These are phyloP conservation scores for Nidularia pulvinata DNA, from an alignment of 768 basidiomycete genomes.

Conservation along the genomic window DNA sequence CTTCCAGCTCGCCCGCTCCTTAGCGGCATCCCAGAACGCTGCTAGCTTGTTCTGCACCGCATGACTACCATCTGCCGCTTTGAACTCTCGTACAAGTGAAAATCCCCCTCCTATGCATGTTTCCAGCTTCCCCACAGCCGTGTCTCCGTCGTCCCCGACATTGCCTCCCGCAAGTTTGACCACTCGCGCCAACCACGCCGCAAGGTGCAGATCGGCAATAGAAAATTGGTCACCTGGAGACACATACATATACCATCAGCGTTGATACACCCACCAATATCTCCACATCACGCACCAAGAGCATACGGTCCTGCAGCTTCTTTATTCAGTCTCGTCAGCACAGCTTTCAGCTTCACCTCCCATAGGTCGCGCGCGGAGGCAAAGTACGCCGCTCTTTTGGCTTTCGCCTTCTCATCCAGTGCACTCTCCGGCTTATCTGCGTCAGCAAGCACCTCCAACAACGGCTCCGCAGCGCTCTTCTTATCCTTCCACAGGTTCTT, in stretches of 20 bases:
- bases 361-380: constrained; percentile 48
- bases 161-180: constrained; percentile 57
- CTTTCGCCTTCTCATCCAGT: constrained; percentile 35
- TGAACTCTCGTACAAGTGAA: constrained; percentile 39
- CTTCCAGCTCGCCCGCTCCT: constrained; percentile 70
- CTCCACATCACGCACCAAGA: constrained; percentile 48
- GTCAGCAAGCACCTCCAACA: constrained; percentile 44
- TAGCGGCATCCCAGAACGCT: constrained; percentile 72
- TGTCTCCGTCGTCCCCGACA: constrained; percentile 46
- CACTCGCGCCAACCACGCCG: constrained; percentile 70
- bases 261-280: not conserved
- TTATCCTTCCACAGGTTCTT: constrained; percentile 62
- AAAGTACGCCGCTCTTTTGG: constrained; percentile 49
- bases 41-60: constrained; percentile 58
- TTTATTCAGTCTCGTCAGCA: constrained; percentile 46
- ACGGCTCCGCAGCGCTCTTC: constrained; percentile 37
- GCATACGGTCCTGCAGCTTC: constrained; percentile 65
- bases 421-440: constrained; percentile 36
- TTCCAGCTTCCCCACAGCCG: constrained; percentile 51
- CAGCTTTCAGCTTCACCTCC: constrained; percentile 45
- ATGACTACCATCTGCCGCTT: constrained; percentile 20
- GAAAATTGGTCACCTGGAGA: constrained; percentile 78
- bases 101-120: constrained; percentile 46
- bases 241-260: constrained; percentile 1
- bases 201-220: constrained; percentile 79